A percentile compares a stretch with the other conserved stretches of the same genome.
Evolutionary conservation across 305 asterid species (phyloP).

Genomic region (Andrographis paniculata): DNA sequence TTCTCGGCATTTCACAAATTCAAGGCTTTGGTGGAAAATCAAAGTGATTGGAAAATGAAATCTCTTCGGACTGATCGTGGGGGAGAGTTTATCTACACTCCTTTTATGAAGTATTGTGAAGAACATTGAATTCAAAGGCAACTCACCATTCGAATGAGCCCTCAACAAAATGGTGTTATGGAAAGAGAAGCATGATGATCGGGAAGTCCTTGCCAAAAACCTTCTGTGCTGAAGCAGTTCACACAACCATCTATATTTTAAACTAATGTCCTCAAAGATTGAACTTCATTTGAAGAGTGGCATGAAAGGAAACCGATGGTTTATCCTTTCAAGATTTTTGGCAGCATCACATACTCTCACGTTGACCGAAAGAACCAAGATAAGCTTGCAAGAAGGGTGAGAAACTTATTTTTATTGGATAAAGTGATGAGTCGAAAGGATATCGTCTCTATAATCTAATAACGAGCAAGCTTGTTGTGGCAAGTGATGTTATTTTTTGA

Average conservation of each 20-base stretch:
- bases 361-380: too few relatives aligned
- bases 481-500: too few relatives aligned
- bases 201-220: conserved; percentile 1
- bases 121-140: conserved; percentile 5
- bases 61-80: too few relatives aligned
- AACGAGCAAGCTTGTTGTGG: background rate
- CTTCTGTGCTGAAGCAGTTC: conserved; percentile 10
- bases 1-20: too few relatives aligned
- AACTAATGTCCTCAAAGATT: conserved; percentile 4
- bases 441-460: too few relatives aligned
- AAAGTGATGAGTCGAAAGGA: too few relatives aligned
- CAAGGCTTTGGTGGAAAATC: too few relatives aligned
- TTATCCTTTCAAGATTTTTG: background rate
- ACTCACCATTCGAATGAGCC: background rate
- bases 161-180: conserved; percentile 1
- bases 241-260: background rate
- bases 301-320: background rate
- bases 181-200: conserved; percentile 2
- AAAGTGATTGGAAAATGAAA: too few relatives aligned
- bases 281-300: conserved; percentile 3
- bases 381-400: conserved; percentile 2
- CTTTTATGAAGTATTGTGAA: conserved; percentile 4
- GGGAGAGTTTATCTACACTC: conserved; percentile 2
- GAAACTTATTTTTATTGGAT: conserved; percentile 1
- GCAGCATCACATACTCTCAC: too few relatives aligned